Evolutionary conservation across 768 basidiomycete genomes (phyloP), one percentile per base, ranked within the genome.

Genomic region (Serendipita sp.): DNA sequence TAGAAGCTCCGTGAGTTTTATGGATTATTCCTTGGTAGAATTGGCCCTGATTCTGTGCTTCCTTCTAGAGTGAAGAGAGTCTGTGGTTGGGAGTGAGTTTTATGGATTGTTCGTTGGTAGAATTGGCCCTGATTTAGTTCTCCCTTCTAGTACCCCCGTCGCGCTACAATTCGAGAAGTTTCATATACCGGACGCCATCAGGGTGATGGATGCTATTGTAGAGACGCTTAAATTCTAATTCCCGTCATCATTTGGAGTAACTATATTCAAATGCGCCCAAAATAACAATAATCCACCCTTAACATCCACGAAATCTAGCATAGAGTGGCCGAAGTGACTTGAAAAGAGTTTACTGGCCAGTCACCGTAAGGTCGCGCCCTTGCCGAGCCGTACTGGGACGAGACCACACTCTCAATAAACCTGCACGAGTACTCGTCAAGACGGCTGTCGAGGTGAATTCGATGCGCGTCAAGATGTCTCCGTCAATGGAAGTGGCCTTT

Each of bases 41-140:
- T 14, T 28, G 3, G 20, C 28, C 38, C n/a, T 30, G 11, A n/a
- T 16, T 28, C n/a, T n/a, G 61, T 22, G 3, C 60, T 17, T 61
- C 45, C 48, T 42, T n/a, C 16, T 62, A 93, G 90, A n/a, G 86
- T 97, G 24, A 86, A 80, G 69, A 76, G 92, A 42, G 82, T 97
- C 17, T 82, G 88, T 2, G 90, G 89, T 30, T 97, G 94, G 94
- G 93, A 96, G 92, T 94, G 68, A 80, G 92, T 85, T 4, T 28
- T 31, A 24, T 20, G 48, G 50, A 58, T 50, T 58, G 26, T 24
- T 14, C 65, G 61, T 50, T 65, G 17, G 62, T 38, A 26, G 16
- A 11, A 24, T 14, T 28, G 3, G 20, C 28, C 38, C n/a, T 30
- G 11, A n/a, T 16, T 28, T n/a, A n/a, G 61, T 22, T 7, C 60